Conservation (phyloP, 139 green algal genomes). For the Chlamydomonas sphaeroides region DNA sequence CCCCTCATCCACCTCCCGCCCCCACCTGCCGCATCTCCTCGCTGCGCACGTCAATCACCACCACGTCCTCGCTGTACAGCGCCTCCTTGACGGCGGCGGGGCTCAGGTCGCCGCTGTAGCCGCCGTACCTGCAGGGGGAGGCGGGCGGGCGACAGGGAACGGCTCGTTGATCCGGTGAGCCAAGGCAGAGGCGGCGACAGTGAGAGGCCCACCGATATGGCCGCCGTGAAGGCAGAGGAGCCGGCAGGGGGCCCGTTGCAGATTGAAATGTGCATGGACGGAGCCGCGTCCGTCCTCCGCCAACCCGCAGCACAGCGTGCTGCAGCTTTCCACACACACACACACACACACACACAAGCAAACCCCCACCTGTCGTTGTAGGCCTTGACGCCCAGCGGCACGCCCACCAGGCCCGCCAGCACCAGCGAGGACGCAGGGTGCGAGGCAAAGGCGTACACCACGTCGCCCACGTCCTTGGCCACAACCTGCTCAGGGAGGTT, state of each 20-base stretch:
- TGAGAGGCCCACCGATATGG: too few relatives aligned
- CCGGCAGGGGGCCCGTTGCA: too few relatives aligned
- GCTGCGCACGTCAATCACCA: constrained; percentile 36
- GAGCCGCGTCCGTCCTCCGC: too few relatives aligned
- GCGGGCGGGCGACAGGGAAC: too few relatives aligned
- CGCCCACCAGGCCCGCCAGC: constrained; percentile 18
- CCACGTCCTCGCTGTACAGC: constrained; percentile 4
- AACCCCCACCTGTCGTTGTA: constrained; percentile 28
- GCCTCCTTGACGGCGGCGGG: constrained; percentile 19
- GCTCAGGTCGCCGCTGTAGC: constrained; percentile 30
- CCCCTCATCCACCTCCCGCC: neutral
- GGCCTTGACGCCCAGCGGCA: constrained; percentile 16
- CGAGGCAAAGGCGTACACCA: constrained; percentile 14
- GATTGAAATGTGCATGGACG: too few relatives aligned
- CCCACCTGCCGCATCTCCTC: constrained; percentile 24
- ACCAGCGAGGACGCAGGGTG: constrained; percentile 23
- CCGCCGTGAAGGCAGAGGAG: too few relatives aligned
- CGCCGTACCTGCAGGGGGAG: constrained; percentile 23
- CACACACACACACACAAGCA: neutral
- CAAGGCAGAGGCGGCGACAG: too few relatives aligned
- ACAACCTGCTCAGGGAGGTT: too few relatives aligned
- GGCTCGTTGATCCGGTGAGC: too few relatives aligned
- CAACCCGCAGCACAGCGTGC: too few relatives aligned
- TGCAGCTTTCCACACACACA: neutral
- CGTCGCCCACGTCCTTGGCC: constrained; percentile 26